Evolutionary conservation across 257 asterid genomes (phyloP), one percentile per base, ranked within the genome.

Genomic region (Rhazya stricta): DNA sequence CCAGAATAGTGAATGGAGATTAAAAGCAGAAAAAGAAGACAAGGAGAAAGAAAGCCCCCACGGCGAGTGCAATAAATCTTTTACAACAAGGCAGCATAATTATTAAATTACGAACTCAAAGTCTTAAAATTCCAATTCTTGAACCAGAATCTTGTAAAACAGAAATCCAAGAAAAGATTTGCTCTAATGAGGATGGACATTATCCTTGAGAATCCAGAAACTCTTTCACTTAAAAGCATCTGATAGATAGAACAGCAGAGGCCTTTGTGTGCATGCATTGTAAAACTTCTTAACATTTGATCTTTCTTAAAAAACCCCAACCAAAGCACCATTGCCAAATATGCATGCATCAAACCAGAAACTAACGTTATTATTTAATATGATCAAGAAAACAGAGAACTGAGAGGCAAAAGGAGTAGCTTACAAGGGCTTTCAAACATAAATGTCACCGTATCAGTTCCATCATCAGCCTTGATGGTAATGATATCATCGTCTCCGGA

Each of bases 381-480:
- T n/a, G 15, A 16, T 12, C n/a, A 46, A 36, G 16, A 54, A 32
- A 51, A 18, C 12, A n/a, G 56, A 76, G 46, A 50, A 2, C 30
- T n/a, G 46, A 25, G 1, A 42, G 7, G 57, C 54, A 57, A 29
- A n/a, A n/a, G n/a, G n/a, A 2, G 34, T 19, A 60, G 50, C 85
- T 67, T 75, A 83, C 85, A 51, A 30, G 85, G 87, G 81, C 81
- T 78, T 76, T 83, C 87, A 56, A 83, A 83, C 87, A 80, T 80
- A 72, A 83, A 83, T 42, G 87, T 83, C 18, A 83, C 83, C 0
- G 84, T 71, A 34, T 83, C 85, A 67, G 79, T 78, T 36, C 84
- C 87, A 21, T 80, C 84, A 41, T 83, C 87, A 51, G 81, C 87
- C 78, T 83, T 83, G 61, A 83, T 62, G 6, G 85, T 84, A 71